Base-by-base conservation (phyloP, 345 rosid genomes). In the Acer saccharum region DNA sequence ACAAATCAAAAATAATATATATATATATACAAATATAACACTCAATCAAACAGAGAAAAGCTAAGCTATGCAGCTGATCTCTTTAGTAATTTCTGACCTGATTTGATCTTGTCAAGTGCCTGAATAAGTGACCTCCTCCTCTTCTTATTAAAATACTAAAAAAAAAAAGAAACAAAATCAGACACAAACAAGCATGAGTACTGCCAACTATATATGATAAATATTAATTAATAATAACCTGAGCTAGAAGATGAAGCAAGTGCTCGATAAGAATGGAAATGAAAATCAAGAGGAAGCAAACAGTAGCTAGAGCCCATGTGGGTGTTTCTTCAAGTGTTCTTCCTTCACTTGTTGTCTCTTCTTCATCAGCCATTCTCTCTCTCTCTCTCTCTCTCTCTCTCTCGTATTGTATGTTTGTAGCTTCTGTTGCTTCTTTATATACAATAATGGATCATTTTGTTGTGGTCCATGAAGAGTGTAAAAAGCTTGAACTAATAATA, bases 291-390 rank as follows among this genome's bases (percentile, higher is more conserved):
- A 92, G 43, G 79, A 90, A 86, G 78, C 94, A 93, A 81, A 94
- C 91, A 1, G 89, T 86, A 6, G 98, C 94, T 7, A 94, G 88
- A 21, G 94, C 96, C 98, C 98, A 94, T 73, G 97, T 94, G n/a
- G 97, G 90, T 2, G 98, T 92, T 63, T 61, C 71, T 68, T 91
- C 86, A 11, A 92, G 81, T 43, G 91, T 73, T 29, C 77, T 71
- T 77, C 81, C 91, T 20, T 68, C 80, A 11, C 23, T 83, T 11
- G 65, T 52, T 43, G 65, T 46, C 73, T 77, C 79, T 73, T 7
- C 39, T 32, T 3, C 39, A 32, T 4, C 84, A 13, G 68, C 72
- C 81, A 77, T 87, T 4, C 27, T 35, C 55, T 27, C 29, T 23
- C 25, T 23, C 25, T 23, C 25, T 23, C 25, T 23, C 25, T 55